Conservation (phyloP, 1,284 basidiomycete species). For the Pseudozyma flocculosa region DNA sequence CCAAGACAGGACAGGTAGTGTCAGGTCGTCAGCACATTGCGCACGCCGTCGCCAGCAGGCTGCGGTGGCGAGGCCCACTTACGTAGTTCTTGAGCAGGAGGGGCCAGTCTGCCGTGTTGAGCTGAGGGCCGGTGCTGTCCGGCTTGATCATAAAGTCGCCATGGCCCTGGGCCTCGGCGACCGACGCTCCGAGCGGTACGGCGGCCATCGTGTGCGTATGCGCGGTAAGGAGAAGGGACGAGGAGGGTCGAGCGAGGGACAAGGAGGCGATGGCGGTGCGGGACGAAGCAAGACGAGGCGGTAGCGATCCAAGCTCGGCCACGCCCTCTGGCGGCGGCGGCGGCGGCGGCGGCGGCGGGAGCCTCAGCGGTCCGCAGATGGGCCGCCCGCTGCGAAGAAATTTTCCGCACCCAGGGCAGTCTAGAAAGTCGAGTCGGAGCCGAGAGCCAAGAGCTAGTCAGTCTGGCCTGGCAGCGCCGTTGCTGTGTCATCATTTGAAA, state of each 20-base stretch:
- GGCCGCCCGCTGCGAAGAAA: no score
- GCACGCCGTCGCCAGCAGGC: not conserved
- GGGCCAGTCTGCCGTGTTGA: conserved; percentile 95
- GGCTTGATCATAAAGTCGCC: conserved; percentile 60
- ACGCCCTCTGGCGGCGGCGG: no score
- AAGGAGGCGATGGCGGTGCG: no score
- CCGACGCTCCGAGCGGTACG: conserved; percentile 26
- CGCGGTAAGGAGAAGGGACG: not conserved
- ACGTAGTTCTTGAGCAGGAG: conserved; percentile 98
- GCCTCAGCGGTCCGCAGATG: no score
- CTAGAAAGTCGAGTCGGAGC: no score
- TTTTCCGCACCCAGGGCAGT: no score
- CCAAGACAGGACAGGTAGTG: not conserved
- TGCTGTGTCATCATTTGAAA: no score
- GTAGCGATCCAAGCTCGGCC: no score
- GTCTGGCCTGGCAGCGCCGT: no score
- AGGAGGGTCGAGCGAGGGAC: not conserved
- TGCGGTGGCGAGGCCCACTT: conserved; percentile 62
- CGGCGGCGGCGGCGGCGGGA: no score
- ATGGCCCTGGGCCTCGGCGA: conserved; percentile 41
- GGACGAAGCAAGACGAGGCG: no score
- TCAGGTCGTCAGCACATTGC: not conserved
- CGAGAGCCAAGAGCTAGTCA: no score
- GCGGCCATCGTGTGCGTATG: conserved; percentile 19
- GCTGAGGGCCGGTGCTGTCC: conserved; percentile 56